phyloP scores from a whole-genome alignment of 2,329 filamentous ascomycete genomes.

The Acrocalymma vagum region DNA sequence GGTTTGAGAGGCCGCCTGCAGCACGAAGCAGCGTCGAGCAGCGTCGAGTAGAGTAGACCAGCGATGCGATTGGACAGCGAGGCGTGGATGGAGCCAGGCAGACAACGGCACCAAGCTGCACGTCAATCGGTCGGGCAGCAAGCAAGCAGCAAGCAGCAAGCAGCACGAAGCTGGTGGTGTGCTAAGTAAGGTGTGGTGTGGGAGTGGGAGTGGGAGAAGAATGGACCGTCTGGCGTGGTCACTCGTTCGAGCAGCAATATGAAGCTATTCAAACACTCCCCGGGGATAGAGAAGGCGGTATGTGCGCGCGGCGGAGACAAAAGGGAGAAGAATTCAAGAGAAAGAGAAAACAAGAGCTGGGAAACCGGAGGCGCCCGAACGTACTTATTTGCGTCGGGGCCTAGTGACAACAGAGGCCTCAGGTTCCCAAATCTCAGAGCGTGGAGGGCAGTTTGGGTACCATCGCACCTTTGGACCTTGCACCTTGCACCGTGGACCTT shows the following conservation, averaged over 20 bases:
- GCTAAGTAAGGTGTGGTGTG: not conserved
- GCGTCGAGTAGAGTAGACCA: constrained; percentile 12
- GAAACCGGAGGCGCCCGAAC: constrained; percentile 32
- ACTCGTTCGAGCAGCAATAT: not conserved
- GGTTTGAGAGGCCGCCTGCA: constrained; percentile 25
- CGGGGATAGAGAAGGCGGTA: not conserved
- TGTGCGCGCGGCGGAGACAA: constrained; percentile 14
- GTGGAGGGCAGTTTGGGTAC: constrained; percentile 36
- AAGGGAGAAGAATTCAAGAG: constrained; percentile 18
- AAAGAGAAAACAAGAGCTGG: constrained; percentile 13
- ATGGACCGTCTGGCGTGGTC: not conserved
- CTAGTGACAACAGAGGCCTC: constrained; percentile 21
- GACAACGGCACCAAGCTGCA: constrained; percentile 35
- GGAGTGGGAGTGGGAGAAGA: constrained; percentile 1
- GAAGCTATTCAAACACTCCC: not conserved
- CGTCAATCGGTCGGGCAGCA: constrained; percentile 45
- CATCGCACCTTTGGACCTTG: constrained; percentile 31
- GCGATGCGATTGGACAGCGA: no score
- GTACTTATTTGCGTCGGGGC: constrained; percentile 29
- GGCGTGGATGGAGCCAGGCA: constrained; percentile 33
- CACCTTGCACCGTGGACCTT: no score
- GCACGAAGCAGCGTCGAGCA: no score
- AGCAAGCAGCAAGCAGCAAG: constrained; percentile 24
- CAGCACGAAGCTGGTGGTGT: constrained; percentile 16
- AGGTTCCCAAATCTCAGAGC: constrained; percentile 32